phyloP scores from a whole-genome alignment of 306 rosid species.

The Prunus kanzakura region DNA sequence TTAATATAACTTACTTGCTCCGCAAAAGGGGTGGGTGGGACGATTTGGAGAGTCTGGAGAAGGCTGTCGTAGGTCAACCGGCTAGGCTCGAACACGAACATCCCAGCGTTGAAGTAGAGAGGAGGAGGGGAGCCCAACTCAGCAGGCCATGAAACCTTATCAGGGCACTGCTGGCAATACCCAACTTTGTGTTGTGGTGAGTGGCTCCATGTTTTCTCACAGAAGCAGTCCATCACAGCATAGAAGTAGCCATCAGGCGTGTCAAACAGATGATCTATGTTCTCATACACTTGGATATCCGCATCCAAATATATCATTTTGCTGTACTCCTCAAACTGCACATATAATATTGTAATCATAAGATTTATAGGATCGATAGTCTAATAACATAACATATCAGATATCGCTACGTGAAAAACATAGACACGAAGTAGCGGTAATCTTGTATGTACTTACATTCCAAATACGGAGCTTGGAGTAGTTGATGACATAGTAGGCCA shows the following conservation, averaged over 20 bases:
- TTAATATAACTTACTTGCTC: constrained; percentile 42
- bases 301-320: constrained; percentile 71
- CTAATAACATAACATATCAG: neutral
- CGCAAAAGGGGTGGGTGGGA: constrained; percentile 54
- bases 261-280: constrained; percentile 58
- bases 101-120: constrained; percentile 64
- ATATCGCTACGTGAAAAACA: neutral
- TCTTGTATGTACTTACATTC: constrained; percentile 39
- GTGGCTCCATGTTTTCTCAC: constrained; percentile 63
- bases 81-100: constrained; percentile 61
- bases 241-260: constrained; percentile 42
- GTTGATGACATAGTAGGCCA: constrained; percentile 70
- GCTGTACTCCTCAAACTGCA: constrained; percentile 54
- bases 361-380: neutral
- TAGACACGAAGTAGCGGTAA: neutral
- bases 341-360: neutral
- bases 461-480: constrained; percentile 73
- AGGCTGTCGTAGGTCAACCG: constrained; percentile 35
- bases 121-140: constrained; percentile 50
- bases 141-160: constrained; percentile 51
- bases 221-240: constrained; percentile 69
- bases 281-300: constrained; percentile 63
- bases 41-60: constrained; percentile 40
- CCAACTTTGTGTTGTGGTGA: constrained; percentile 49
- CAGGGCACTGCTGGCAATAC: constrained; percentile 66